Conservation (phyloP, 192 early-diverging fungal species). For the Gorgonomyces haynaldii region DNA sequence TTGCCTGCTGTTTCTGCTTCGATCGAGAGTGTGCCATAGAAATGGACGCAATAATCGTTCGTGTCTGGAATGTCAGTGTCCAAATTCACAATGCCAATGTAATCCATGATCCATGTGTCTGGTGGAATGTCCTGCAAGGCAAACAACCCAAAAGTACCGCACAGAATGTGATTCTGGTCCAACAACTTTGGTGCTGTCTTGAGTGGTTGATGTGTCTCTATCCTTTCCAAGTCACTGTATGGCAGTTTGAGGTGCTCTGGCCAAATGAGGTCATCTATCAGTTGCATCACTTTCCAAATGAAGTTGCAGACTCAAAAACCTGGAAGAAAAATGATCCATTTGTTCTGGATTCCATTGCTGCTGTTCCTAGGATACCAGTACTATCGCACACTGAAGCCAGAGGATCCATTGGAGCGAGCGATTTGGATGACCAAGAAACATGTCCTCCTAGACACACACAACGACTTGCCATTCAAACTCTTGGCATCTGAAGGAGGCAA, state of each 20-base stretch:
- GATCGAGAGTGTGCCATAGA: conserved; percentile 7
- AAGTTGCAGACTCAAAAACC: no score
- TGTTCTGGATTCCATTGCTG: no score
- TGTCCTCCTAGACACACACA: conserved; percentile 1
- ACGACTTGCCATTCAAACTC: conserved; percentile 4
- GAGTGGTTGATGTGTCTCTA: no score
- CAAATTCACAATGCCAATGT: neutral
- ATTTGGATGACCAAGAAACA: neutral
- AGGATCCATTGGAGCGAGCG: neutral
- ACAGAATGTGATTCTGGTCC: conserved; percentile 72
- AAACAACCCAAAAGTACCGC: no score
- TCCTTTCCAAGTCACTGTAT: conserved; percentile 62
- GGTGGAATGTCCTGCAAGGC: neutral
- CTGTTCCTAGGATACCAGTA: no score
- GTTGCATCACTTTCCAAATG: no score
- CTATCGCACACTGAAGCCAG: no score
- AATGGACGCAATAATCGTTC: conserved; percentile 8
- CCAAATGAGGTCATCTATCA: no score
- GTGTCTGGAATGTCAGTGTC: neutral
- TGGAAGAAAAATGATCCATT: no score
- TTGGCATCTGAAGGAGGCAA: neutral
- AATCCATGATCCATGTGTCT: neutral
- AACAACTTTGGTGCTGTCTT: conserved; percentile 65
- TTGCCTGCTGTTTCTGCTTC: conserved; percentile 31
- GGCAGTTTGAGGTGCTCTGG: no score